Base-by-base conservation (phyloP, 345 rosid species). In the Barbarea vulgaris region DNA sequence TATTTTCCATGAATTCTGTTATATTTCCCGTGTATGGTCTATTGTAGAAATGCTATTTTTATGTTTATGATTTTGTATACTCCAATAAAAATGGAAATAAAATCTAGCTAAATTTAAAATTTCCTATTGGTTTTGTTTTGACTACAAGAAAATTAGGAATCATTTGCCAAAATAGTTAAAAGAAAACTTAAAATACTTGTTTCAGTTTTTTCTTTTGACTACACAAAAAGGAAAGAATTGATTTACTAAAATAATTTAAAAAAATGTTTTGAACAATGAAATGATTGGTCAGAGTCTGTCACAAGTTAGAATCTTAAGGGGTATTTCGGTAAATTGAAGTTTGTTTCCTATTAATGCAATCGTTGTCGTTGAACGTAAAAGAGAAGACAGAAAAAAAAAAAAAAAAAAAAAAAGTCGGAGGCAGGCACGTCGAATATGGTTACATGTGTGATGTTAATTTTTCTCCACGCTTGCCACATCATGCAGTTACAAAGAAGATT, bases 271-370 rank as follows among this genome's bases (percentile, higher is more conserved):
- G 6, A 12, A 17, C 30, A 19, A 9, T 62, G 41, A 72, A 7
- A n/a, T 54, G 67, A 74, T 74, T 74, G 78, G 78, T 66, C 31
- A 44, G 9, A 12, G 24, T 31, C 14, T 17, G 41, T 74, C 72
- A 65, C 42, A 14, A 11, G 3, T 30, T 15, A 19, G 62, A 72
- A 42, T 44, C 70, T 24, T 46, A 46, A 65, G 12, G 65, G 72
- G 30, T 0, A 65, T 1, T 33, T 64, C 1, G 2, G 51, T 65
- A 34, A 65, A 44, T 41, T 15, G 15, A 15, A 1, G 2, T 14
- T 62, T 4, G 22, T 46, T 46, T 17, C 21, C 22, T 33, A 17
- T 46, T 9, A 39, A 19, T 19, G 21, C n/a, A 63, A 4, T 52
- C 31, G 59, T 17, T 46, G 51, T 52, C 31, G 59, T 17, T 46